These are phyloP conservation scores for Hexamita inflata DNA, from an alignment of 208 protist species.

Conservation along the genomic window DNA sequence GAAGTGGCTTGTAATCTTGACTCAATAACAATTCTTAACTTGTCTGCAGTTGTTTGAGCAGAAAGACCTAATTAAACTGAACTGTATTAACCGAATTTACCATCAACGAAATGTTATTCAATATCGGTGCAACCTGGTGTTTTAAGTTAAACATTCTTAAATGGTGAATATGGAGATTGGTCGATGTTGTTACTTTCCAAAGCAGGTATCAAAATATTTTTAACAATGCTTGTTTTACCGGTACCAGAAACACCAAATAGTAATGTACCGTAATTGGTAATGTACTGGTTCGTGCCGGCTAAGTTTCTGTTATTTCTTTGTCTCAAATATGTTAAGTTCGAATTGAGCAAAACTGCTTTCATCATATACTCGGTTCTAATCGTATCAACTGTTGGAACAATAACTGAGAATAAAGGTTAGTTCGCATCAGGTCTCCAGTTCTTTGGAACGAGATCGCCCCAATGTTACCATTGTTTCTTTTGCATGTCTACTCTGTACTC, in stretches of 20 bases:
- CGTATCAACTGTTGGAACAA: conserved; percentile 90
- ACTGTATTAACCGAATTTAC: conserved; percentile 73
- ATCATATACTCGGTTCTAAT: conserved; percentile 78
- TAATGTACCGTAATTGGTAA: conserved; percentile 2
- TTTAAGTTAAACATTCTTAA: not conserved
- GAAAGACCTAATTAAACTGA: conserved; percentile 87
- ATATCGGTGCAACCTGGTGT: not conserved
- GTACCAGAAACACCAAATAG: conserved; percentile 74
- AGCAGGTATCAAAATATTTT: conserved; percentile 56
- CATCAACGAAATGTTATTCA: conserved; percentile 46
- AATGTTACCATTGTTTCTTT: conserved; percentile 66
- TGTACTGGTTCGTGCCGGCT: not conserved
- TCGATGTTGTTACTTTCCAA: not conserved
- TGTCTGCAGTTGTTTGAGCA: conserved; percentile 70
- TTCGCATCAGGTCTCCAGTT: conserved; percentile 60
- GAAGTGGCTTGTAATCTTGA: conserved; percentile 52
- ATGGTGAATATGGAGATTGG: not conserved
- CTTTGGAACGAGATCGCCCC: conserved; percentile 73
- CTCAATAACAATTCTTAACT: conserved; percentile 61
- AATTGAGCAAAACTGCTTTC: conserved; percentile 60
- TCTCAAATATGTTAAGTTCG: conserved; percentile 14
- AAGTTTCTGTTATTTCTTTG: not conserved
- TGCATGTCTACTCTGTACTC: conserved; percentile 80
- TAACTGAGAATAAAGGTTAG: conserved; percentile 72
- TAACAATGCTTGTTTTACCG: conserved; percentile 81